A percentile compares a stretch with the other conserved stretches of the same genome.
phyloP scores from a whole-genome alignment of 2,329 filamentous ascomycete genomes.

The Arthrobotrys sphaeroides region DNA sequence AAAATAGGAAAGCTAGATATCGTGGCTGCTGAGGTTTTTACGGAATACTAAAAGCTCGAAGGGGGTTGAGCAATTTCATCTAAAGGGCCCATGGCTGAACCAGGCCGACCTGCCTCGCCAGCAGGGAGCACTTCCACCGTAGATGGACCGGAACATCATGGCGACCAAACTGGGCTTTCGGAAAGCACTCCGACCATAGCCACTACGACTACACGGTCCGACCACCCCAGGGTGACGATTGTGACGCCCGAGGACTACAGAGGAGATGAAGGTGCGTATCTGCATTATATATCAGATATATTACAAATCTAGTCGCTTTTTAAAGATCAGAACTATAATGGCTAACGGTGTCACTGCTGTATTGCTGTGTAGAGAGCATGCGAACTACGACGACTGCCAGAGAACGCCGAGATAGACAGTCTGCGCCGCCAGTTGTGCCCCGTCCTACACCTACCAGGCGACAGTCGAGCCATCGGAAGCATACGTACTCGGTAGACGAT shows the following conservation, averaged over 20 bases:
- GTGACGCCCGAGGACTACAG: constrained; percentile 43
- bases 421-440: constrained; percentile 1
- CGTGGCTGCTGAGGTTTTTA: not conserved
- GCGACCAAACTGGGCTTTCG: constrained; percentile 8
- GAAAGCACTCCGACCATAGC: constrained; percentile 37
- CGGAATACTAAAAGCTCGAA: not conserved
- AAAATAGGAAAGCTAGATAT: not conserved
- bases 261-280: constrained; percentile 43
- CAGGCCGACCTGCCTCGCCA: constrained; percentile 36
- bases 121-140: constrained; percentile 26
- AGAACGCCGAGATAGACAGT: constrained; percentile 36
- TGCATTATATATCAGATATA: not conserved
- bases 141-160: not conserved
- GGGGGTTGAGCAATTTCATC: not conserved
- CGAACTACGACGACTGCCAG: constrained; percentile 24
- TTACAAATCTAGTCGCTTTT: not conserved
- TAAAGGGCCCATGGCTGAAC: constrained; percentile 36
- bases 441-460: constrained; percentile 35
- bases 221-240: constrained; percentile 43
- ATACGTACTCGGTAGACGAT: constrained; percentile 50
- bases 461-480: constrained; percentile 34
- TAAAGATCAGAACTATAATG: not conserved
- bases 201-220: constrained; percentile 19
- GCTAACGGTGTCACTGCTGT: constrained; percentile 1
- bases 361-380: constrained; percentile 18